Percentiles rank a stretch among this genome's conserved stretches.
phyloP scores from a whole-genome alignment of 192 early-diverging fungal genomes.

The Coemansia umbellata region DNA sequence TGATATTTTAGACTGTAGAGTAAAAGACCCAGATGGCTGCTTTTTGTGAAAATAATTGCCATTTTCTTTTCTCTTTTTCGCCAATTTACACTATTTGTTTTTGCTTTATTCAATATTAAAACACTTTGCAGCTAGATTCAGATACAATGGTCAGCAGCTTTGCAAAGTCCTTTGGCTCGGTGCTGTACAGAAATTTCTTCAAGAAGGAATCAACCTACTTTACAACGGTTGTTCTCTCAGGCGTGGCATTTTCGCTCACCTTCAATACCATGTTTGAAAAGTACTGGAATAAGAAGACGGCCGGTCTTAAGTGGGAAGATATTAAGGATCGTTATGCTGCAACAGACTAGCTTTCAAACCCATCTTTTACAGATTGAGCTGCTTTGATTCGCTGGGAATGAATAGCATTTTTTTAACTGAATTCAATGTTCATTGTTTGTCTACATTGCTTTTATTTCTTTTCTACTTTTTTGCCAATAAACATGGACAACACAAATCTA shows the following conservation, averaged over 20 bases:
- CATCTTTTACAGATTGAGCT: neutral
- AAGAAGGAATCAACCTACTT: conserved; percentile 54
- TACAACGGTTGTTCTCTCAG: conserved; percentile 33
- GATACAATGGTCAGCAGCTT: conserved; percentile 41
- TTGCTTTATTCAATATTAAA: neutral
- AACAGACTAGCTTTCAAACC: conserved; percentile 7
- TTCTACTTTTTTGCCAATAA: no score
- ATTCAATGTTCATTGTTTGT: neutral
- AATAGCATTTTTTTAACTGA: neutral
- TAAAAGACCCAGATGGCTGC: no score
- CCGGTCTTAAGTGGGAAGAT: conserved; percentile 49
- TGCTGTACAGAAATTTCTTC: conserved; percentile 45
- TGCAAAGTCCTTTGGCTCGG: conserved; percentile 33
- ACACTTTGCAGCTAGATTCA: neutral
- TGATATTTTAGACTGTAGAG: no score
- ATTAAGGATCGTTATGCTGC: conserved; percentile 42
- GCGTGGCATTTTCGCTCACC: conserved; percentile 32
- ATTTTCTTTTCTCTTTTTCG: no score
- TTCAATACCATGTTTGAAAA: conserved; percentile 46
- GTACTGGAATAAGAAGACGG: conserved; percentile 50
- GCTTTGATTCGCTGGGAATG: neutral
- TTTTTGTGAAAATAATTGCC: no score
- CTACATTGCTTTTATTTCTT: neutral
- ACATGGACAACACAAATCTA: no score
- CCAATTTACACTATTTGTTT: neutral